Conservation (phyloP, 768 basidiomycete genomes). For the Leucogyrophana mollusca region DNA sequence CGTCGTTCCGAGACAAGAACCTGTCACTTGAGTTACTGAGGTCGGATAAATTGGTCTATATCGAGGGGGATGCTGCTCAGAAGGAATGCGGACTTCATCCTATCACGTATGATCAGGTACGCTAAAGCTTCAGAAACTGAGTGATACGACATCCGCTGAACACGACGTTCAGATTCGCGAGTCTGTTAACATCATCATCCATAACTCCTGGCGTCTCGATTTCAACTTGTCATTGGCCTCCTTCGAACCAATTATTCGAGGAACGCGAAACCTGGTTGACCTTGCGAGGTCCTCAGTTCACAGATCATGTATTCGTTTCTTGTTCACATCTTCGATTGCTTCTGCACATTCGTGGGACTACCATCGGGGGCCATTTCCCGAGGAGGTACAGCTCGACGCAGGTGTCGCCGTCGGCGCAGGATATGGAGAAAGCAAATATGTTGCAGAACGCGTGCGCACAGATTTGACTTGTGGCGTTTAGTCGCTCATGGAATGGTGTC, state of each 20-base stretch:
- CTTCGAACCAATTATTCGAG: conserved; percentile 40
- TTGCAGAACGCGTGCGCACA: conserved; percentile 34
- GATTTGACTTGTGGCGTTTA: not conserved
- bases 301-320: conserved; percentile 26
- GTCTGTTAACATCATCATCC: conserved; percentile 36
- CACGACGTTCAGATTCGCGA: conserved; percentile 25
- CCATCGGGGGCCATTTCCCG: conserved; percentile 30
- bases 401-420: conserved; percentile 37
- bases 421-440: conserved; percentile 48
- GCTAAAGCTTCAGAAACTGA: not conserved
- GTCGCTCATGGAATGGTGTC: not conserved
- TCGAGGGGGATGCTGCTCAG: conserved; percentile 32
- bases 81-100: conserved; percentile 28
- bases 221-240: conserved; percentile 41
- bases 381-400: conserved; percentile 31
- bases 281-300: conserved; percentile 30
- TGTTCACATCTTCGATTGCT: conserved; percentile 42
- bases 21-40: conserved; percentile 25
- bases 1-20: conserved; percentile 29
- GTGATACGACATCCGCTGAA: not conserved
- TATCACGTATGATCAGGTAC: conserved; percentile 17
- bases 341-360: conserved; percentile 31
- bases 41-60: conserved; percentile 30
- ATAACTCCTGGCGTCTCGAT: conserved; percentile 46
- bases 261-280: conserved; percentile 33